Percentiles rank a stretch among this genome's conserved stretches.
These are phyloP conservation scores for Wickerhamiella spandovensis DNA, from an alignment of 805 yeast species.

Conservation along the genomic window DNA sequence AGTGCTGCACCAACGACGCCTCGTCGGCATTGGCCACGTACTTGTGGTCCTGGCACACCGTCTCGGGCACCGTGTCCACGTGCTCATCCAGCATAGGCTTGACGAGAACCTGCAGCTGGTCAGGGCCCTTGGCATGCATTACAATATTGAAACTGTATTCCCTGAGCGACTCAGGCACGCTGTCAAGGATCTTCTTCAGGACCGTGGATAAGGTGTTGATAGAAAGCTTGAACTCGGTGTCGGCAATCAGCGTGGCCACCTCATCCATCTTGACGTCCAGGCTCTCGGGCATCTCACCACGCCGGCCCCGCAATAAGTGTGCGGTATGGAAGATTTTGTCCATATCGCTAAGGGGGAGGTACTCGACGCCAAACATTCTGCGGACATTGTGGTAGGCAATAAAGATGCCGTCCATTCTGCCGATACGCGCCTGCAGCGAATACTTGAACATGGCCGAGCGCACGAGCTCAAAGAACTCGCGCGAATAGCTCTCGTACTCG, in stretches of 20 bases:
- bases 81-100: constrained; percentile 19
- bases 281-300: neutral
- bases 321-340: constrained; percentile 49
- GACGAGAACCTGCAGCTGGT: constrained; percentile 19
- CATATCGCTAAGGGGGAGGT: constrained; percentile 59
- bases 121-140: constrained; percentile 13
- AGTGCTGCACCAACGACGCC: constrained; percentile 11
- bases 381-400: constrained; percentile 80
- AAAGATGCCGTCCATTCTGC: constrained; percentile 93
- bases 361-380: constrained; percentile 79
- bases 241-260: constrained; percentile 41
- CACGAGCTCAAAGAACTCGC: constrained; percentile 65
- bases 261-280: constrained; percentile 11
- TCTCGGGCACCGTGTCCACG: constrained; percentile 16
- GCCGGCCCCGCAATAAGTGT: constrained; percentile 17
- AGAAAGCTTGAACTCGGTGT: constrained; percentile 52
- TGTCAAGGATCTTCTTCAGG: constrained; percentile 27
- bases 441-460: constrained; percentile 72
- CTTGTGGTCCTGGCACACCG: constrained; percentile 4
- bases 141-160: constrained; percentile 14
- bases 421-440: constrained; percentile 82
- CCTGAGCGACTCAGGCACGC: constrained; percentile 5
- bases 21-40: constrained; percentile 9
- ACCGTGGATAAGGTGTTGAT: constrained; percentile 38
- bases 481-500: constrained; percentile 60